Base-by-base conservation (phyloP, 139 green algal genomes). In the Tetradesmus lagerheimii region DNA sequence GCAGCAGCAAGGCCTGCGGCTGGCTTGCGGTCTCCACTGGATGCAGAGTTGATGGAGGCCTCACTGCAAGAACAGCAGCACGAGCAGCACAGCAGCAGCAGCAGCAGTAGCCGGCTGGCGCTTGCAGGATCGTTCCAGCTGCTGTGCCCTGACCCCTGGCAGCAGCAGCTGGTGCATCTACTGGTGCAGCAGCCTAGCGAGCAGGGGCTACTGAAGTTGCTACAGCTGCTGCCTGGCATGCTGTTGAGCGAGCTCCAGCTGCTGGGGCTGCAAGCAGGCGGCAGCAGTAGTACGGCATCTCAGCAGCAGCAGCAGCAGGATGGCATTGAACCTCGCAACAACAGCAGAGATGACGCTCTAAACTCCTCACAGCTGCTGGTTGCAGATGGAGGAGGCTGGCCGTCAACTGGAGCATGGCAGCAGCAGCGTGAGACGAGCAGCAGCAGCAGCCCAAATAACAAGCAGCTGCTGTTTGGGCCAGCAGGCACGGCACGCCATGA, bases 151-250 rank as follows among this genome's bases (percentile, higher is more conserved):
- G 38, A 66, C 3, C 27, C 62, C 3, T 64, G 39, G 83, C 83
- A 88, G 83, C 83, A 88, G 83, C 83, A 66, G 37, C 38, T 88
- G 62, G 31, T 83, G 71, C 41, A 35, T 12, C 27, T 76, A 0
- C 71, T 89, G 4, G 71, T 74, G 29, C 43, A 83, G 85, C 16
- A 80, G 39, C 85, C 85, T 11, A 38, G 25, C 29, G 31, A n/a
- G 18, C 38, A 37, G 0, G 66, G 67, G 6, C 67, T 89, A n/a
- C 29, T 14, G 71, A 43, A 83, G 43, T 43, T 89, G 43, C 43
- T 89, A 31, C 41, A 35, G 71, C 67, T 75, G 85, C 85, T 89
- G 34, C 85, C 84, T 25, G 84, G 84, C 4, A 15, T 64, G 16
- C 27, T 3, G 25, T 1, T 0, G 14, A 0, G 62, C 1, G 38